Evolutionary conservation across 352 stramenopile species (phyloP), one percentile per base, ranked within the genome.

Genomic region (Phytophthora crassamura): DNA sequence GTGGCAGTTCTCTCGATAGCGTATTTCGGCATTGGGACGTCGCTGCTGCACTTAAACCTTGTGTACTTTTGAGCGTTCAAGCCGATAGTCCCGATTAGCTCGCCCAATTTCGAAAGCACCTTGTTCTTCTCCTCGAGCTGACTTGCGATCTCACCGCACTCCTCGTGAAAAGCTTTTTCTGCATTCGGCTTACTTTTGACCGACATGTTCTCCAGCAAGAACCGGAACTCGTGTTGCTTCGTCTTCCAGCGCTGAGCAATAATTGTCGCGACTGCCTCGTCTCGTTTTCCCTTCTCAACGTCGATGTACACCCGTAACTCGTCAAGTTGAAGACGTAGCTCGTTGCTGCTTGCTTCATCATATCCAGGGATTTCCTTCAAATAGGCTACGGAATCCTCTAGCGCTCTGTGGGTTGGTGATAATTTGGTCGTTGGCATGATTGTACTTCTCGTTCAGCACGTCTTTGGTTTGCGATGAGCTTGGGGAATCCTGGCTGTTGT

Each of bases 331-430:
- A 38, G 54, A 32, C 68, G 76, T 34, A 72, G 45, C 20, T 74
- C 49, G 7, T 61, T 51, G 1, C 56, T 67, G 10, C 55, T 49
- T 2, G 49, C 10, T 36, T 74, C 61, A 36, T 70, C 64, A n/a
- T 66, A 50, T 0, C 64, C 36, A 16, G 73, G 53, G 12, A 46
- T 67, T 41, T 51, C 32, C 20, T 70, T 58, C 16, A 81, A 53
- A 39, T 67, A 61, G n/a, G 51, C 28, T 2, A 73, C 38, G 16
- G 69, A 65, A 49, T 68, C 54, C 1, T 69, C 62, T 1, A 84
- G 34, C 4, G 69, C 72, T 33, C 41, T 60, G 45, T 82, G 63
- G n/a, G 57, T 83, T 82, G 10, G 73, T 69, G 34, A 62, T 48
- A 35, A 67, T 74, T 45, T 74, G 45, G 18, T 71, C 49, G 38